Conservation (phyloP, 179 eudicot species). For the Beta macrorhiza region DNA sequence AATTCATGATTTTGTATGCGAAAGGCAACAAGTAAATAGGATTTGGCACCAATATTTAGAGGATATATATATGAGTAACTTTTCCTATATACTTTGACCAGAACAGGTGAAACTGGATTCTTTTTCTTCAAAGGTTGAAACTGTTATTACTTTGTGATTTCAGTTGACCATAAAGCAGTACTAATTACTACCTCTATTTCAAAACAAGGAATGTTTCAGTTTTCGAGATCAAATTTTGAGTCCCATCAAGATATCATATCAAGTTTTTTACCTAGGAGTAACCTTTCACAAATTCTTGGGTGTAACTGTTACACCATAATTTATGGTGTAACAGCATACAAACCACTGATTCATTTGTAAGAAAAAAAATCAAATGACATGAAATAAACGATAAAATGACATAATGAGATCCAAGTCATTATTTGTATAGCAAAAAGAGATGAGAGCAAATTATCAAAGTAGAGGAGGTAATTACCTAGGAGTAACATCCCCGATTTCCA, state of each 20-base stretch:
- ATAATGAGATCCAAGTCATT: no score
- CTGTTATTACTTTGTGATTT: not conserved
- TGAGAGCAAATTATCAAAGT: no score
- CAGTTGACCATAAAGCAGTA: not conserved
- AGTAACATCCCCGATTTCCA: slow-evolving; percentile 59
- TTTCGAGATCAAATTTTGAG: no score
- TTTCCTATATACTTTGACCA: not conserved
- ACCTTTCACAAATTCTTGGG: no score
- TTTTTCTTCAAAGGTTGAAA: not conserved
- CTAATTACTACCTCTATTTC: not conserved
- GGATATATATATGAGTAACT: not conserved
- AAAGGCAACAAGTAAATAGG: slow-evolving; percentile 15
- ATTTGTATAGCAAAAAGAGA: not conserved
- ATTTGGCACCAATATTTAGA: slow-evolving; percentile 6
- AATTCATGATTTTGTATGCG: slow-evolving; percentile 26
- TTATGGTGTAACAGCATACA: no score
- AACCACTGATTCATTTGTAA: no score
- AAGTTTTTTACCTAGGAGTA: no score
- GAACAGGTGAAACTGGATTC: not conserved
- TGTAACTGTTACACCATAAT: no score
- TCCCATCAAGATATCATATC: no score
- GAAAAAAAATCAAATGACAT: no score
- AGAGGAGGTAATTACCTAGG: slow-evolving; percentile 37
- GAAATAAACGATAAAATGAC: no score
- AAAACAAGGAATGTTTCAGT: no score